Evolutionary conservation across 352 stramenopile species (phyloP), one percentile per base, ranked within the genome.

Genomic region (Phytophthora citricola): DNA sequence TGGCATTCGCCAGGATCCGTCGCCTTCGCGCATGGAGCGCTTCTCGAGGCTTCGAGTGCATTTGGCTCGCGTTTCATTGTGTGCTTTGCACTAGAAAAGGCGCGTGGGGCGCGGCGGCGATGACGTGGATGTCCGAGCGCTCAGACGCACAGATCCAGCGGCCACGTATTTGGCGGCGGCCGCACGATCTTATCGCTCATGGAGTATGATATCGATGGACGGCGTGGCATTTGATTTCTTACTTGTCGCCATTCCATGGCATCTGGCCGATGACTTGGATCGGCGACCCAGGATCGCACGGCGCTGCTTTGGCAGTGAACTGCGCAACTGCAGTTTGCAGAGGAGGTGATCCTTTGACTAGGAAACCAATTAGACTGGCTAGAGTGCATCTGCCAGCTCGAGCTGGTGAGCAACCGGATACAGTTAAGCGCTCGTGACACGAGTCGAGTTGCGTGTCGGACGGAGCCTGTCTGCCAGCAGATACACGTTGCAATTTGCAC

Each of bases 121-220:
- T 46, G 29, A 61, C 54, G 29, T 62, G 29, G 54, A 62, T 62
- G 54, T 45, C 8, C 11, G 27, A 51, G 20, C 17, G 14, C 29
- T 32, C 34, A 4, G 20, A 62, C 26, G 40, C 43, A 49, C 39
- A 9, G 29, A 32, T 36, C 31, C 31, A 36, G 11, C 31, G 31
- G 31, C 31, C 31, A 34, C 8, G 31, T 34, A 34, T 34, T 34
- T 34, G 29, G 6, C 6, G 31, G 8, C 8, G 5, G 29, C 6
- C 29, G 39, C 31, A 32, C 47, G 39, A 40, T 52, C 46, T 52
- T 52, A 52, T 51, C 45, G 43, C 8, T 36, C 31, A 36, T 36
- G 31, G 31, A 36, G 31, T 12, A 36, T 36, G 31, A 36, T 36
- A 36, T 34, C 31, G 8, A 36, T 36, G 8, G 9, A 14, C 9